These are phyloP conservation scores for Hippophae gyantsensis DNA, from an alignment of 306 rosid genomes.

Conservation along the genomic window DNA sequence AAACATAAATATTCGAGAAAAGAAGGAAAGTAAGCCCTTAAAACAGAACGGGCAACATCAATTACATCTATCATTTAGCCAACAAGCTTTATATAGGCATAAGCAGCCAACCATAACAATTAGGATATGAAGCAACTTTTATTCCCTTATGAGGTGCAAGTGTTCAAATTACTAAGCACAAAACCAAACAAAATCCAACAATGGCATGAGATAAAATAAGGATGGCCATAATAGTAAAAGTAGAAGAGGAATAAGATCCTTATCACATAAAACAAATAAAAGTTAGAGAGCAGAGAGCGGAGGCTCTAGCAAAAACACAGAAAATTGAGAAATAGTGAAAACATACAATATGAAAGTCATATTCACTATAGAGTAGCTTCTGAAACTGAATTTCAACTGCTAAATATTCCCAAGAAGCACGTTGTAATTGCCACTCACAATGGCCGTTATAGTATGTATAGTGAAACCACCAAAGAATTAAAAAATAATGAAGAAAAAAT, in stretches of 20 bases:
- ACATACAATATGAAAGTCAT: not conserved
- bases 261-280: not conserved
- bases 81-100: not conserved
- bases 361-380: not conserved
- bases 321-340: not conserved
- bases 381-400: too few relatives aligned
- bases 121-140: not conserved
- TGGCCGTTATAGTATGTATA: too few relatives aligned
- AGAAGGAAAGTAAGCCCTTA: constrained; percentile 1
- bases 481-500: not conserved
- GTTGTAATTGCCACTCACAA: too few relatives aligned
- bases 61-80: not conserved
- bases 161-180: not conserved
- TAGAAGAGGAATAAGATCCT: not conserved
- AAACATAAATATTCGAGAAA: constrained; percentile 9
- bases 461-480: not conserved
- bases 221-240: not conserved
- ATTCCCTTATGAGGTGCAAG: not conserved
- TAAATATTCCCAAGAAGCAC: not conserved
- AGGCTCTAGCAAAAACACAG: not conserved
- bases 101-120: not conserved
- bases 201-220: not conserved
- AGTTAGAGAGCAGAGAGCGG: not conserved
- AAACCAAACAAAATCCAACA: not conserved
- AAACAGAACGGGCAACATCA: constrained; percentile 7